Evolutionary conservation across 331 rosid species (phyloP), one percentile per base, ranked within the genome.

Genomic region (Cydonia oblonga): DNA sequence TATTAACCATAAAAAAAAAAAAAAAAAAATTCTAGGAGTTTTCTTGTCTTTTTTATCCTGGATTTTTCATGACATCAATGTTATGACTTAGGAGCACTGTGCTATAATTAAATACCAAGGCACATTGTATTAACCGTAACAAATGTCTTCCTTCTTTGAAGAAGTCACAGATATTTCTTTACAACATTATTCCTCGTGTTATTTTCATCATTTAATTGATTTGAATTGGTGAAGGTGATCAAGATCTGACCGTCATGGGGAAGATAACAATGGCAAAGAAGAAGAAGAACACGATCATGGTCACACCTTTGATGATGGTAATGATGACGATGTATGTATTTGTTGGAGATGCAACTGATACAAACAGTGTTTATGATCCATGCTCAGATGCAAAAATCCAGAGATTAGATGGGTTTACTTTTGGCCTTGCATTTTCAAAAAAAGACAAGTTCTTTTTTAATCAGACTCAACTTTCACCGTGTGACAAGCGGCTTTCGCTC

Each of bases 391-490:
- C 92, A 68, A 79, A 79, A 72, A 76, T 93, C 74, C 87, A 81
- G 85, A 89, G 40, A 81, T 79, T 62, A 16, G 96, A 89, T 66
- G 97, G 98, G 18, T 91, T 93, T 76, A 89, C 87, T n/a, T 89
- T 91, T 58, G 97, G 96, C 9, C 76, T 89, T 75, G 97, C 87
- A 16, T 81, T 93, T 64, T 84, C 97, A 1, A 51, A 73, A 5
- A 93, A 80, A 68, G 89, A 89, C 9, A 28, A 44, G 14, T 91
- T 86, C 84, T 66, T 42, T 16, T 82, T 71, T 16, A 87, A 71
- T 76, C 73, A 80, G 70, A 84, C 90, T 3, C 98, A 91, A 68
- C 86, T 91, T 72, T 91, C 98, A 1, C 97, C 97, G 1, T 93
- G 98, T 56, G 98, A 93, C 73, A n/a, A 2, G 8, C 96, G 91